Percentiles rank a stretch among this genome's conserved stretches.
These are phyloP conservation scores for Sporisorium reilianum DNA, from an alignment of 1,284 basidiomycete genomes.

Conservation along the genomic window DNA sequence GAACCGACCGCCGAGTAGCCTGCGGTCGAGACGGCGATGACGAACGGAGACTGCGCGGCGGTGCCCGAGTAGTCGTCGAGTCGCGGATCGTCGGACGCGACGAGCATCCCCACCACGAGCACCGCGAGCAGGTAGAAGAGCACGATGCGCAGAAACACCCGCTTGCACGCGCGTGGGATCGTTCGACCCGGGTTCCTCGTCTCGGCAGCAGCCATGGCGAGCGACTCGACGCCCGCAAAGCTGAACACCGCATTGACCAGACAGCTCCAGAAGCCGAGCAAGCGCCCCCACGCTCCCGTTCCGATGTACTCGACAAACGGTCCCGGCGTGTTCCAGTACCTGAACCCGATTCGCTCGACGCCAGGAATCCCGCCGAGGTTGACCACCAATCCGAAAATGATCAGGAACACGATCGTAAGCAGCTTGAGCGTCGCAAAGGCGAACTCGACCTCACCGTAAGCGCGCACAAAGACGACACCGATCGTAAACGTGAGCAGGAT, in stretches of 20 bases:
- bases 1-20: constrained; percentile 70
- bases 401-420: constrained; percentile 44
- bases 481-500: constrained; percentile 68
- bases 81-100: constrained; percentile 73
- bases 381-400: constrained; percentile 55
- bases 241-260: constrained; percentile 79
- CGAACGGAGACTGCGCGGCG: constrained; percentile 51
- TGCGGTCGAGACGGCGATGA: constrained; percentile 67
- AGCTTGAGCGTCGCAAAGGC: constrained; percentile 41
- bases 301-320: constrained; percentile 68
- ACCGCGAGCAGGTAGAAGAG: constrained; percentile 74
- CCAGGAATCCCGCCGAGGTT: constrained; percentile 52
- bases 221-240: constrained; percentile 81
- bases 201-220: constrained; percentile 58
- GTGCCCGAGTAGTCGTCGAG: constrained; percentile 47
- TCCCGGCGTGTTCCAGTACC: constrained; percentile 70
- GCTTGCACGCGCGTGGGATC: constrained; percentile 69
- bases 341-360: constrained; percentile 54
- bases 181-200: constrained; percentile 49
- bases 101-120: constrained; percentile 80
- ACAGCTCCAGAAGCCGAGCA: constrained; percentile 65
- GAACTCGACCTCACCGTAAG: constrained; percentile 76
- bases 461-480: constrained; percentile 73
- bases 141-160: constrained; percentile 79
- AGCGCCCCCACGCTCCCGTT: constrained; percentile 75